Conservation (phyloP, 2,329 filamentous ascomycete genomes). For the Truncatella angustata region DNA sequence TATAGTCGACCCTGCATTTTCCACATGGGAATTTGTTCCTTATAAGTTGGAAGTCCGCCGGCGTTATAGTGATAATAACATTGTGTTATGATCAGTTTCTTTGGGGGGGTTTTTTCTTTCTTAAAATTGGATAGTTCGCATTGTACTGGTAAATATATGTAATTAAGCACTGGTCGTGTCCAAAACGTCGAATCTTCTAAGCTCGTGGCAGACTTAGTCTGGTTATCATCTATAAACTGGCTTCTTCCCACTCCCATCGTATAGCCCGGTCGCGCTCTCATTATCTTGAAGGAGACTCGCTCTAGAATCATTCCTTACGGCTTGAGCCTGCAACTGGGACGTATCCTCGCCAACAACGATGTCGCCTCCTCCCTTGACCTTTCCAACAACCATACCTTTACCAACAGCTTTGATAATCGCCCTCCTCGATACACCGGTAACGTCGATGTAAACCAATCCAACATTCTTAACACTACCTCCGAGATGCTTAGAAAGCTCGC, state of each 20-base stretch:
- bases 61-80: too few species aligned
- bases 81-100: too few species aligned
- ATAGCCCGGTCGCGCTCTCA: slow-evolving; percentile 17
- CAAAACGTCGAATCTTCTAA: too few species aligned
- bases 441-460: slow-evolving; percentile 94
- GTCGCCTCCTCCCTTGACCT: slow-evolving; percentile 71
- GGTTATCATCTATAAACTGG: slow-evolving; percentile 14
- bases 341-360: slow-evolving; percentile 64
- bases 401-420: slow-evolving; percentile 93
- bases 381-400: slow-evolving; percentile 91
- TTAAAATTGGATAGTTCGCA: too few species aligned
- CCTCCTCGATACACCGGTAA: slow-evolving; percentile 83
- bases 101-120: too few species aligned
- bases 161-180: too few species aligned
- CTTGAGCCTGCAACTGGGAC: not conserved
- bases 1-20: too few species aligned
- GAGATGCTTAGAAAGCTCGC: slow-evolving; percentile 70
- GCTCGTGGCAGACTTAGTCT: too few species aligned
- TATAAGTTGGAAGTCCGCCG: too few species aligned
- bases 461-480: slow-evolving; percentile 93
- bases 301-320: slow-evolving; percentile 5
- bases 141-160: too few species aligned
- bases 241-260: too few species aligned
- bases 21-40: too few species aligned
- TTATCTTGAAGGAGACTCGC: slow-evolving; percentile 16